Evolutionary conservation across 2,329 filamentous ascomycete species (phyloP), one percentile per base, ranked within the genome.

Genomic region (Trichoderma semiorbis): DNA sequence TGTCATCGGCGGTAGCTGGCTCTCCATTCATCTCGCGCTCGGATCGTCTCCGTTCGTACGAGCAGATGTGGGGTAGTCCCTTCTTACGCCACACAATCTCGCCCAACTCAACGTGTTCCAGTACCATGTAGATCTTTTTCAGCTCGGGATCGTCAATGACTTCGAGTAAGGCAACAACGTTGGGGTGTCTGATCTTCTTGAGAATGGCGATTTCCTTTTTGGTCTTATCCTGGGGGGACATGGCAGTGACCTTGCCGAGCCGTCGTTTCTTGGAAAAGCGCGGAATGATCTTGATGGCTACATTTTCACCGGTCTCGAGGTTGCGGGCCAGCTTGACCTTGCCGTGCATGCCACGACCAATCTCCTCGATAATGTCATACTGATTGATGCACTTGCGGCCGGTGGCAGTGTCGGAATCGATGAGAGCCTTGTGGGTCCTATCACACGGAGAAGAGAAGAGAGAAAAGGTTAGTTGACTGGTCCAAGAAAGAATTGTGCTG

Each of bases 211-310:
- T 97, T 83, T 99, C 96, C 79, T 93, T 92, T 84, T 97, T 98
- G 71, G 93, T 94, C 84, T 95, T 95, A 81, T 93, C 91, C 77
- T 90, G 88, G 3, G 88, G 89, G 1, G 88, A 88, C 78, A 84
- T 82, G 73, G 89, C 88, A 2, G 87, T 90, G 70, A 95, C 91
- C 79, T 93, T 93, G 68, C 96, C 96, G n/a, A 99, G 87, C 30
- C 95, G 92, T 70, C 95, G 91, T 77, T 93, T 94, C 84, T 97
- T 98, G 67, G 95, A 97, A 79, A 96, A 97, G 47, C 96, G 91
- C 72, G 97, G 94, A 61, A 99, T 97, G 77, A 99, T 99, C 84
- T 99, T 99, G 87, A 99, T 98, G 71, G 96, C 96, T 5, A 99
- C 95, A 79, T 92, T 91, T 68, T 93, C 91, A 73, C 88, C 88